Conservation (phyloP, 768 basidiomycete species). For the Pleurotus salmoneostramineus region DNA sequence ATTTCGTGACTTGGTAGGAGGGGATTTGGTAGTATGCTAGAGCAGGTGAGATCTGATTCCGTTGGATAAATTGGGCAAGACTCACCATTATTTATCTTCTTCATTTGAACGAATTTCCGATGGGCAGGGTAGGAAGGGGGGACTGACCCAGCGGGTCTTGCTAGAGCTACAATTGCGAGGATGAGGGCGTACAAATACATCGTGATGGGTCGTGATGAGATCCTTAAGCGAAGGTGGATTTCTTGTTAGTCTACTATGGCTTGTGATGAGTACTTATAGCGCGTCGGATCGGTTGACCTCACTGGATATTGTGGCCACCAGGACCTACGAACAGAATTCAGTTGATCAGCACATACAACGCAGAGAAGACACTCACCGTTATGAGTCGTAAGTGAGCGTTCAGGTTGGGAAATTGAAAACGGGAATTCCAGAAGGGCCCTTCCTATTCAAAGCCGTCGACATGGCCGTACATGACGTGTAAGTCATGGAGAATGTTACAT, state of each 20-base stretch:
- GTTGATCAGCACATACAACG: background rate
- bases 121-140: background rate
- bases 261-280: background rate
- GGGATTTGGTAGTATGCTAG: background rate
- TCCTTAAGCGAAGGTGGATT: background rate
- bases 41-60: background rate
- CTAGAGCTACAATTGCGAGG: conserved; percentile 1
- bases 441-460: background rate
- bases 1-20: background rate
- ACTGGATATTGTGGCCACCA: background rate
- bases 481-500: background rate
- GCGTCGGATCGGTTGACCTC: background rate
- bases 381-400: background rate
- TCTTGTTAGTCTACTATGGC: background rate
- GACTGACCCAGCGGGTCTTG: background rate
- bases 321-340: background rate
- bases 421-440: background rate
- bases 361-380: background rate
- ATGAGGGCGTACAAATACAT: conserved; percentile 2
- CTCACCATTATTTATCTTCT: background rate
- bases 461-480: background rate
- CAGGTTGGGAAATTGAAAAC: background rate
- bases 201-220: background rate
- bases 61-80: background rate
- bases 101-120: background rate